Conservation (phyloP, 2,329 filamentous ascomycete species). For the Sphaerulina populicola region DNA sequence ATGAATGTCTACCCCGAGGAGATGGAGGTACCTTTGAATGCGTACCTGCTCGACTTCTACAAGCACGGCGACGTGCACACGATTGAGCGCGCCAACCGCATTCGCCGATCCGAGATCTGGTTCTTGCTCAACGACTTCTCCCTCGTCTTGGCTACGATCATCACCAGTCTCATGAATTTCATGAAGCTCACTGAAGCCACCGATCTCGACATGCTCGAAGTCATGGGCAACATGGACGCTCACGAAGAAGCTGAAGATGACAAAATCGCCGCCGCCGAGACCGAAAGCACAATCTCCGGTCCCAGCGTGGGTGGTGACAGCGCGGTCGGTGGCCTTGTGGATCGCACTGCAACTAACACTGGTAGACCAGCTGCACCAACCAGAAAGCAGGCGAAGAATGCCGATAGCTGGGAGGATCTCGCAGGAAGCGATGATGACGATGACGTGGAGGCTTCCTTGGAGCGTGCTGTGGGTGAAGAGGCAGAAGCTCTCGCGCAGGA, state of each 20-base stretch:
- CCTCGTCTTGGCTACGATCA: constrained; percentile 60
- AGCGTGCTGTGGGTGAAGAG: constrained; percentile 21
- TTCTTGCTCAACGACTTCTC: constrained; percentile 61
- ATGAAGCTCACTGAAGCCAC: constrained; percentile 43
- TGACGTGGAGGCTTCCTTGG: constrained; percentile 20
- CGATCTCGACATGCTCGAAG: constrained; percentile 45
- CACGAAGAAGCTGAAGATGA: constrained; percentile 42
- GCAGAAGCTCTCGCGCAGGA: constrained; percentile 23
- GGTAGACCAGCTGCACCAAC: constrained; percentile 17
- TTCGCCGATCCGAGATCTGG: constrained; percentile 62
- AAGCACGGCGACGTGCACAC: constrained; percentile 59
- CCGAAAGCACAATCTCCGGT: constrained; percentile 21
- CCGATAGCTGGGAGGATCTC: constrained; percentile 37
- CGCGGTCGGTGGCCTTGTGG: constrained; percentile 25
- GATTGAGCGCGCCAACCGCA: constrained; percentile 56
- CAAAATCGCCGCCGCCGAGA: constrained; percentile 31
- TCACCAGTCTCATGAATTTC: constrained; percentile 54
- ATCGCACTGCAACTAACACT: constrained; percentile 25
- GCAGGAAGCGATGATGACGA: constrained; percentile 34
- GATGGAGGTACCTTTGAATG: constrained; percentile 49
- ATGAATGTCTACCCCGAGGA: constrained; percentile 55
- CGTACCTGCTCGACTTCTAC: constrained; percentile 68
- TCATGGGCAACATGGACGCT: constrained; percentile 46
- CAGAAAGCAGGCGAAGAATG: constrained; percentile 36
- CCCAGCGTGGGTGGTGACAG: constrained; percentile 15